Conservation (phyloP, 176 grass and related monocot genomes). For the Paspalum notatum region DNA sequence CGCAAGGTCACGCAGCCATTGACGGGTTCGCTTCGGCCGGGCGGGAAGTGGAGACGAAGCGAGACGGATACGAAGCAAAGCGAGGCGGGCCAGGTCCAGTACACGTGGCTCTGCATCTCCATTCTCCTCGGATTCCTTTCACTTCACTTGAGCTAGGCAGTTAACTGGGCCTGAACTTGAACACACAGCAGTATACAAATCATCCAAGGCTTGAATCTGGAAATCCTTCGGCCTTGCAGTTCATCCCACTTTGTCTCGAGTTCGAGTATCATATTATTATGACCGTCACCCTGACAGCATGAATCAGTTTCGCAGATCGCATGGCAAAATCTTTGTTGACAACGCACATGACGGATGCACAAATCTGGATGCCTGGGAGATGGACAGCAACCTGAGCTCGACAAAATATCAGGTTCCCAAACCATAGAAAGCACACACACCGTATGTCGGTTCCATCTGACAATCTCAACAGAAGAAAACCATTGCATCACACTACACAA, state of each 20-base stretch:
- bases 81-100: slow-evolving; percentile 19
- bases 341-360: neutral
- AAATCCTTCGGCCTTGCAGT: no score
- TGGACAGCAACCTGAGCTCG: neutral
- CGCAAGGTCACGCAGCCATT: slow-evolving; percentile 32
- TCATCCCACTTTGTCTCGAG: no score
- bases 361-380: neutral
- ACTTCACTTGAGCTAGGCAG: slow-evolving; percentile 12
- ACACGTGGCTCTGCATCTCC: slow-evolving; percentile 38
- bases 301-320: neutral
- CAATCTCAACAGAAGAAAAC: neutral
- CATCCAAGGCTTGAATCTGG: neutral
- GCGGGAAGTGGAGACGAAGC: slow-evolving; percentile 59
- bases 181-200: no score
- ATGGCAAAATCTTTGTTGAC: neutral
- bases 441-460: neutral
- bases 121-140: slow-evolving; percentile 51
- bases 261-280: no score
- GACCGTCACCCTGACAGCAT: neutral
- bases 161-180: neutral
- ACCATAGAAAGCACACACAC: neutral
- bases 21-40: slow-evolving; percentile 25
- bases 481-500: slow-evolving; percentile 43
- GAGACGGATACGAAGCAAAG: slow-evolving; percentile 28
- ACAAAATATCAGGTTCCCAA: neutral